Percentiles rank a stretch among this genome's conserved stretches.
Conservation (phyloP, 768 basidiomycete genomes). For the Xerocomus spinulosus region DNA sequence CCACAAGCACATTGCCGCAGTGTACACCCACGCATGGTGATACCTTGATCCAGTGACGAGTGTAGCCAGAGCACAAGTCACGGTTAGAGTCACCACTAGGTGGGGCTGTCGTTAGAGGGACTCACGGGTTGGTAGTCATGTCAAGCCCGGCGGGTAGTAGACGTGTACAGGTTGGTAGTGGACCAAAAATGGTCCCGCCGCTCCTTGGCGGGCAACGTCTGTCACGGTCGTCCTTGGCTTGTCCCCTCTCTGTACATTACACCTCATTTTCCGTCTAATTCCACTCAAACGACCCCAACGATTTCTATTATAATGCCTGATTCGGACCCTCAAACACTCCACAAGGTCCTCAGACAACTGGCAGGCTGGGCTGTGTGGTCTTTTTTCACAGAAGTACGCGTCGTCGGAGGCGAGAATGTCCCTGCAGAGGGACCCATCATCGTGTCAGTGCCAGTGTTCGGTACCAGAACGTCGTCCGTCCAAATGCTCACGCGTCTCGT, state of each 20-base stretch:
- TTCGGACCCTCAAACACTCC: slow-evolving; percentile 44
- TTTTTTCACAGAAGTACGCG: slow-evolving; percentile 85
- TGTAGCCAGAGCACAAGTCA: no score
- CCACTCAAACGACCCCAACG: slow-evolving; percentile 1
- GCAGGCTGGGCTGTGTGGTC: slow-evolving; percentile 73
- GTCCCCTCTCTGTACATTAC: slow-evolving; percentile 9
- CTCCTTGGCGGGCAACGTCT: neutral
- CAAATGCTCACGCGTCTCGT: slow-evolving; percentile 12
- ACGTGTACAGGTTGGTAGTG: no score
- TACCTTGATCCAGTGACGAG: no score
- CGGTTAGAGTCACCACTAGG: no score
- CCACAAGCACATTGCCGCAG: no score
- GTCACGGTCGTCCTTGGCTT: neutral
- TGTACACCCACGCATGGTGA: neutral
- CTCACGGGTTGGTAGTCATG: no score
- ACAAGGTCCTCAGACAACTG: slow-evolving; percentile 65
- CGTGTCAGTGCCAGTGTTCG: slow-evolving; percentile 53
- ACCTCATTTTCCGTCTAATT: slow-evolving; percentile 5
- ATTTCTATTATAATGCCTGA: slow-evolving; percentile 22
- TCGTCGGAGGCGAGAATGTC: slow-evolving; percentile 86
- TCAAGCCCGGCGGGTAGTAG: no score
- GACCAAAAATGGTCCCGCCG: no score
- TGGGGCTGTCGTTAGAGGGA: no score
- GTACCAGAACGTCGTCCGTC: neutral
- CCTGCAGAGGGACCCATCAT: slow-evolving; percentile 87